Evolutionary conservation across 2,329 filamentous ascomycete genomes (phyloP).

Genomic region (Ascochyta rabiei): DNA sequence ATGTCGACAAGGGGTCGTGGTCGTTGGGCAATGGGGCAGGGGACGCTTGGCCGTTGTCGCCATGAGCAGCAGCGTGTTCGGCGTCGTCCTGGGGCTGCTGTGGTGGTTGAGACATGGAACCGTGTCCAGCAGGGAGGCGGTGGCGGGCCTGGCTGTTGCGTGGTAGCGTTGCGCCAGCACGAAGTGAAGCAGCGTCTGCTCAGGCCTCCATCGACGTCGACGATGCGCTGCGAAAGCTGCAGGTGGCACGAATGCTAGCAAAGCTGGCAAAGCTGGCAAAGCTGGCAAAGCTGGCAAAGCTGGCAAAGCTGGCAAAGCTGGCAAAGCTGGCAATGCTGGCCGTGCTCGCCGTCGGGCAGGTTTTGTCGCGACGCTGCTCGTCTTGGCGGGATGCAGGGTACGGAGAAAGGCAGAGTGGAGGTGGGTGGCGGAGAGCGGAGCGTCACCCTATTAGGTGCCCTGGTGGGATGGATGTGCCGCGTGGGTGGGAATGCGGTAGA

Average conservation of each 20-base stretch:
- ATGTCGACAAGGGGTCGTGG: slow-evolving; percentile 15
- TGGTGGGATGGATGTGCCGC: slow-evolving; percentile 4
- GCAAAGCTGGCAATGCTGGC: slow-evolving; percentile 1
- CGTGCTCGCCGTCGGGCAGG: slow-evolving; percentile 8
- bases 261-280: too few species aligned
- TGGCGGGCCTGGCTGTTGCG: neutral
- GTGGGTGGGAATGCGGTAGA: neutral
- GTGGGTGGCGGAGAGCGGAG: slow-evolving; percentile 13
- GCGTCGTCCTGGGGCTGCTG: slow-evolving; percentile 18
- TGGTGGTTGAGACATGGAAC: slow-evolving; percentile 38
- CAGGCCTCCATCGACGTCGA: slow-evolving; percentile 30
- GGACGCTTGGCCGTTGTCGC: slow-evolving; percentile 18
- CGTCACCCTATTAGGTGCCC: neutral
- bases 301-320: too few species aligned
- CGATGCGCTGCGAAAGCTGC: slow-evolving; percentile 2
- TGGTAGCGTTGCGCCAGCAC: slow-evolving; percentile 6
- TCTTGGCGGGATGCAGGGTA: slow-evolving; percentile 33
- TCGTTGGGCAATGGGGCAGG: slow-evolving; percentile 18
- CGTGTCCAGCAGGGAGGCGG: slow-evolving; percentile 7
- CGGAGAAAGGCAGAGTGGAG: slow-evolving; percentile 21
- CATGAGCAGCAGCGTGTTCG: slow-evolving; percentile 14
- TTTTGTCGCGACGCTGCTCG: slow-evolving; percentile 13
- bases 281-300: too few species aligned
- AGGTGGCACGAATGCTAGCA: too few species aligned
- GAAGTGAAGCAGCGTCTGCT: slow-evolving; percentile 11